Conservation (phyloP, 352 stramenopile genomes). For the Globisporangium cystogenes region DNA sequence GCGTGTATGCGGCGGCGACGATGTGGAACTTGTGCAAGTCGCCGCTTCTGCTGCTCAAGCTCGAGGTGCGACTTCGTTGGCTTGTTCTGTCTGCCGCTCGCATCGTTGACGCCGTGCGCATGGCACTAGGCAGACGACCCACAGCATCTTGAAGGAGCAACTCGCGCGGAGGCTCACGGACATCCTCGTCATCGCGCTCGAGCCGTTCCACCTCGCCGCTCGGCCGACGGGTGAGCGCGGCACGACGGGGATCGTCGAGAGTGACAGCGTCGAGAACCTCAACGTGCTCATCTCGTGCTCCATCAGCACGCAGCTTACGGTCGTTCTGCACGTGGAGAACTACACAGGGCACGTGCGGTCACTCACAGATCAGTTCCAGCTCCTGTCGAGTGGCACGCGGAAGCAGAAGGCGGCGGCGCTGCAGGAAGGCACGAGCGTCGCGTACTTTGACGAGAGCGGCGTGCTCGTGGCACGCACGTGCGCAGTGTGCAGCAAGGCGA, state of each 20-base stretch:
- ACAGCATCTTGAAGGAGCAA: constrained; percentile 49
- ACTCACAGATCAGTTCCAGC: constrained; percentile 39
- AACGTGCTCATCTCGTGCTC: constrained; percentile 46
- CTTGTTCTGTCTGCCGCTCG: background rate
- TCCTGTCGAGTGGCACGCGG: constrained; percentile 8
- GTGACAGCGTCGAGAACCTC: constrained; percentile 43
- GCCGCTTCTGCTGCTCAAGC: constrained; percentile 48
- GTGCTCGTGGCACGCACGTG: constrained; percentile 43
- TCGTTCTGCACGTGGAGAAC: constrained; percentile 57
- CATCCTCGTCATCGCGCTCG: constrained; percentile 39
- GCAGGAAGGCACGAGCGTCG: constrained; percentile 24
- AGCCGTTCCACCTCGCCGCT: constrained; percentile 36
- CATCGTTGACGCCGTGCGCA: background rate
- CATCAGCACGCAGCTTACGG: constrained; percentile 31
- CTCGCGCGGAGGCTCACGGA: constrained; percentile 51
- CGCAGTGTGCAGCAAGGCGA: constrained; percentile 39
- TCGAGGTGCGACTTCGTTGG: constrained; percentile 31
- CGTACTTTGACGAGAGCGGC: constrained; percentile 55
- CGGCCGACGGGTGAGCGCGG: constrained; percentile 40
- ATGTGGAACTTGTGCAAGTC: constrained; percentile 75
- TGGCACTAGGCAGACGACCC: constrained; percentile 32
- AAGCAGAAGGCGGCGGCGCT: constrained; percentile 5
- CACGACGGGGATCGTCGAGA: constrained; percentile 39
- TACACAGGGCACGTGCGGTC: constrained; percentile 35
- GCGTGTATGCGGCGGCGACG: constrained; percentile 37